Evolutionary conservation across 2,329 filamentous ascomycete species (phyloP), one percentile per base, ranked within the genome.

Genomic region (Monilinia polystroma): DNA sequence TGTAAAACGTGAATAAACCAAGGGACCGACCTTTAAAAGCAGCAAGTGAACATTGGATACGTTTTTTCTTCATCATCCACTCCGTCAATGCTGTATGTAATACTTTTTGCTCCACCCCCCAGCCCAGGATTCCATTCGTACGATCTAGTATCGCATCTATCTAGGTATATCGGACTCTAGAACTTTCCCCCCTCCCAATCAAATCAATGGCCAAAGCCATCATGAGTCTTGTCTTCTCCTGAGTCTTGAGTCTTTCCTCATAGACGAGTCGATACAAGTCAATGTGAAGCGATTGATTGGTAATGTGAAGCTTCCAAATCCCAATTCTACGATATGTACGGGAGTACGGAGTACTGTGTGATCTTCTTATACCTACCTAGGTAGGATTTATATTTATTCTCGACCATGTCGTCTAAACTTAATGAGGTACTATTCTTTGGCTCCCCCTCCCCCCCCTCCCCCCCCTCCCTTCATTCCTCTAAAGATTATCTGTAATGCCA

Each of bases 171-270:
- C 26, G 29, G 11, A 35, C 57, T 59, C 57, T 51, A 51, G 57
- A 60, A 60, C 57, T 49, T 60, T 38, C 57, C 57, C 57, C 57
- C 43, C 57, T 59, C 43, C 57, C 57, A 49, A 59, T 59, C 43
- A 59, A 58, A 60, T 47, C 26, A 49, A 59, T 49, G 8, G 57
- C 47, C 57, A 23, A 23, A 23, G 23, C 23, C 23, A 49, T 41
- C 57, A 59, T n/a, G 41, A 26, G 49, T 23, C 10, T 18, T 38
- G 23, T 29, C 43, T 6, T 51, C 57, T 51, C 45, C 57, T 60
- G 57, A 59, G 11, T 59, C n/a, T 55, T 60, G 57, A 59, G 11
- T 59, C n/a, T 55, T 38, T 2, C 12, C 11, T 16, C 12, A 45
- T 2, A 45, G 32, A 35, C 43, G 43, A 49, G 57, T 47, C 18